These are phyloP conservation scores for Westerdykella ornata DNA, from an alignment of 2,329 filamentous ascomycete genomes.

Conservation along the genomic window DNA sequence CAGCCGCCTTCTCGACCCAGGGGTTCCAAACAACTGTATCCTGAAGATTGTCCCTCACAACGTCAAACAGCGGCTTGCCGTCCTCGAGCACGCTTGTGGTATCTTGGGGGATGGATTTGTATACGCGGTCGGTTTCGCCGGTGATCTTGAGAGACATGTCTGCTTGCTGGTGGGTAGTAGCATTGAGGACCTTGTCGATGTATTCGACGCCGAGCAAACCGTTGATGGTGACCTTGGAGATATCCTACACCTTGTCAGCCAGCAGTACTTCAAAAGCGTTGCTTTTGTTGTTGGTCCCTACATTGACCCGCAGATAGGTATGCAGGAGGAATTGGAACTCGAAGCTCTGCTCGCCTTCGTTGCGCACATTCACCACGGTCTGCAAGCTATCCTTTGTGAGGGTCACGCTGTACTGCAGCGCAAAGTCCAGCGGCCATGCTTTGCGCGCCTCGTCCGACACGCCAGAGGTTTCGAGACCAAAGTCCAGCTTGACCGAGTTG, in stretches of 20 bases:
- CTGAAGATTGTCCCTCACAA: slow-evolving; percentile 75
- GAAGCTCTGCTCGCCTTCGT: slow-evolving; percentile 74
- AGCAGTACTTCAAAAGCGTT: neutral
- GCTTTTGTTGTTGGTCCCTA: slow-evolving; percentile 39
- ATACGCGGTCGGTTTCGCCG: slow-evolving; percentile 81
- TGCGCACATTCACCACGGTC: slow-evolving; percentile 80
- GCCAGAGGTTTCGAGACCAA: slow-evolving; percentile 72
- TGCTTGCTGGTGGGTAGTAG: slow-evolving; percentile 57
- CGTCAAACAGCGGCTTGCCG: slow-evolving; percentile 59
- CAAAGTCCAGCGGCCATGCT: slow-evolving; percentile 82
- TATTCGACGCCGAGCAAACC: slow-evolving; percentile 73
- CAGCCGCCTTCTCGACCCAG: slow-evolving; percentile 76
- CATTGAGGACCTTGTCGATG: slow-evolving; percentile 72
- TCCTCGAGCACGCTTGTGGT: slow-evolving; percentile 59
- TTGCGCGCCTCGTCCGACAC: slow-evolving; percentile 61
- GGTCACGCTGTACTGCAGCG: slow-evolving; percentile 87
- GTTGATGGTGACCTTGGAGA: slow-evolving; percentile 62
- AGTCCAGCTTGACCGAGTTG: slow-evolving; percentile 81
- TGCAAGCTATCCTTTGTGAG: slow-evolving; percentile 66
- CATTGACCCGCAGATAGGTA: slow-evolving; percentile 77
- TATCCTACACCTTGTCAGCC: slow-evolving; percentile 54
- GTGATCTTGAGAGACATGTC: slow-evolving; percentile 61
- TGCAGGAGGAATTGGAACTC: slow-evolving; percentile 91
- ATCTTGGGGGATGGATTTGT: slow-evolving; percentile 58
- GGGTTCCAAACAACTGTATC: slow-evolving; percentile 98